These are phyloP conservation scores for Diaporthe sp. DNA, from an alignment of 2,329 filamentous ascomycete genomes.

Conservation along the genomic window DNA sequence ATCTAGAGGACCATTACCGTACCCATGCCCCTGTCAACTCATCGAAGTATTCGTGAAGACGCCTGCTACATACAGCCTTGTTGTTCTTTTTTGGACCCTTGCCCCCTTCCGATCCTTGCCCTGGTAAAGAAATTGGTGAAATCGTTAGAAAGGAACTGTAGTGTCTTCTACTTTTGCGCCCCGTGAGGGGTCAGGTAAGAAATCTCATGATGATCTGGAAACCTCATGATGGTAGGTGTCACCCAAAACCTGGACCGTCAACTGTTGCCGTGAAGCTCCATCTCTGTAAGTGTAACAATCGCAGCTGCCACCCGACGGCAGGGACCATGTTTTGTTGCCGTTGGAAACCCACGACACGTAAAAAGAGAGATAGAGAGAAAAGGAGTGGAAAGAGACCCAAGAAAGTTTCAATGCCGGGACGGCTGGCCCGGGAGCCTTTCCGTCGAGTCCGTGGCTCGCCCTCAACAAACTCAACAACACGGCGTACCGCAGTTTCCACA, in stretches of 20 bases:
- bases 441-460: conserved; percentile 19
- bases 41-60: conserved; percentile 16
- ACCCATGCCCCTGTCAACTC: conserved; percentile 14
- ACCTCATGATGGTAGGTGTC: conserved; percentile 24
- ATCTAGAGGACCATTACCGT: conserved; percentile 36
- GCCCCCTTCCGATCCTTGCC: conserved; percentile 18
- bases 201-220: conserved; percentile 30
- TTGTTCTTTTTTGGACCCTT: conserved; percentile 11
- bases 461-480: conserved; percentile 47
- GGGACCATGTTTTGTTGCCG: conserved; percentile 13
- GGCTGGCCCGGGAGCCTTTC: not conserved
- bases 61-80: conserved; percentile 31
- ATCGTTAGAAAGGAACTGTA: conserved; percentile 36
- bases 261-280: conserved; percentile 41
- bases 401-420: not conserved
- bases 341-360: not conserved
- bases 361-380: conserved; percentile 3
- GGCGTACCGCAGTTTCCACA: conserved; percentile 67
- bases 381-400: not conserved
- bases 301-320: conserved; percentile 38
- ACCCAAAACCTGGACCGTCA: conserved; percentile 19
- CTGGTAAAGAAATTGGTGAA: conserved; percentile 12
- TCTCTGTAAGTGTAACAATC: conserved; percentile 40
- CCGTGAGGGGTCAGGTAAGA: conserved; percentile 38
- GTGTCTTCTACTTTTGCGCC: conserved; percentile 35